Evolutionary conservation across 345 rosid species (phyloP), one percentile per base, ranked within the genome.

Genomic region (Chamaenerion angustifolium): DNA sequence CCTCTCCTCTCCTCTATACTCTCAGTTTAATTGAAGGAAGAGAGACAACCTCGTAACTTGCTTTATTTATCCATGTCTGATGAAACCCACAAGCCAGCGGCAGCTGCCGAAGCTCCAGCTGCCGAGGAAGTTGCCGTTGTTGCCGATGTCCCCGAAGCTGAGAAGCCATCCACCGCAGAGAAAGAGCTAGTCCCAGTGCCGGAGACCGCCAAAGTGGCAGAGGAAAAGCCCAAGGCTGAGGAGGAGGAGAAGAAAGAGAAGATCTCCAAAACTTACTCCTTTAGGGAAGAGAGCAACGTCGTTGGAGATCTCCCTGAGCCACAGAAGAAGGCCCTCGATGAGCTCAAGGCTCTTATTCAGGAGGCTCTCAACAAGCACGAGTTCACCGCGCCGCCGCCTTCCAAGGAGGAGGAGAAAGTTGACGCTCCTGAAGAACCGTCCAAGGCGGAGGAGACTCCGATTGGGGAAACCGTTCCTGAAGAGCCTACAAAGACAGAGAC

Each of bases 381-480:
- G 45, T 50, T 62, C 56, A 55, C 52, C 4, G 44, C 25, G n/a
- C 59, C 65, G 4, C 57, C 63, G 10, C 62, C 54, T 43, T 46
- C 46, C 52, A 52, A 54, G 8, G 65, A 61, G 54, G 65, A 41
- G 44, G 41, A 50, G 42, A 41, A 58, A 16, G 42, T 0, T 10
- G 54, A 40, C 3, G 73, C 0, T 37, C 60, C 6, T 0, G 87
- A 73, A 23, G 85, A 83, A 6, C 85, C 81, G 40, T 67, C 85
- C 64, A 78, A 80, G 68, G 73, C 82, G 0, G 95, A 79, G 1
- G 95, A 85, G 62, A 83, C 88, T 19, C 16, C 56, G 74, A 78
- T 12, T 78, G 80, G 51, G 85, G 80, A 56, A 48, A 80, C 0
- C 16, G 41, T 68, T 43, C 68, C 43, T 7, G 56, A 51, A 52